A percentile compares a stretch with the other conserved stretches of the same genome.
Evolutionary conservation across 2,329 filamentous ascomycete species (phyloP).

Genomic region (Didymella glomerata): DNA sequence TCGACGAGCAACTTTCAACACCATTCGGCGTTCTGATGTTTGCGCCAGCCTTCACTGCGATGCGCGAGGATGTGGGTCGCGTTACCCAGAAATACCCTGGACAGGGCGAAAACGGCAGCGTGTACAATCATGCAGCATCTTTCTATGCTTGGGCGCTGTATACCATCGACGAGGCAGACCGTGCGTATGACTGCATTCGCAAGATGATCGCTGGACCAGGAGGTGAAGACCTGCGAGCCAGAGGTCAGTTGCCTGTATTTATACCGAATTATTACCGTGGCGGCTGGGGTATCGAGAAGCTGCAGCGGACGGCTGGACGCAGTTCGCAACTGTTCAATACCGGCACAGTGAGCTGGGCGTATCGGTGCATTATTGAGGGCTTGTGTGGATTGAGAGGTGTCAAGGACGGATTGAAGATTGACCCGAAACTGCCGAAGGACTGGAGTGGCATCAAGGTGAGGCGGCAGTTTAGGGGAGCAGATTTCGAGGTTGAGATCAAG

Average conservation of each 20-base stretch:
- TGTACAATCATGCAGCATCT: conserved; percentile 66
- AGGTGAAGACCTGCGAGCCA: conserved; percentile 60
- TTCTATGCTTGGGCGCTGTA: conserved; percentile 66
- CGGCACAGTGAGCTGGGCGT: conserved; percentile 66
- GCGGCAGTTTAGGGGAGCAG: conserved; percentile 61
- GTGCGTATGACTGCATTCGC: conserved; percentile 61
- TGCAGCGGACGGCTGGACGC: conserved; percentile 59
- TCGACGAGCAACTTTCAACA: conserved; percentile 62
- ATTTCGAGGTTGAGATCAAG: conserved; percentile 58
- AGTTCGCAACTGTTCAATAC: conserved; percentile 68
- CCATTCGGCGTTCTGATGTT: conserved; percentile 67
- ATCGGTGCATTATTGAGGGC: conserved; percentile 64
- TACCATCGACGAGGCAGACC: conserved; percentile 59
- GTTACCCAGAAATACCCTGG: conserved; percentile 67
- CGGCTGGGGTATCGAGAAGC: conserved; percentile 40
- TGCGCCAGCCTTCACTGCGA: conserved; percentile 61
- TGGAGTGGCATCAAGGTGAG: conserved; percentile 61
- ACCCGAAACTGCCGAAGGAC: conserved; percentile 60
- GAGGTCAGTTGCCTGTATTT: conserved; percentile 65
- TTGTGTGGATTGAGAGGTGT: conserved; percentile 64
- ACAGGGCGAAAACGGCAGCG: conserved; percentile 65
- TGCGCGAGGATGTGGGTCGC: conserved; percentile 67
- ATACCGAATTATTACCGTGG: conserved; percentile 66
- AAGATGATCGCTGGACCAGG: conserved; percentile 64
- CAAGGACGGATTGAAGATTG: conserved; percentile 56